phyloP scores from a whole-genome alignment of 2,329 filamentous ascomycete genomes.

The Neophaeococcomyces aloes region DNA sequence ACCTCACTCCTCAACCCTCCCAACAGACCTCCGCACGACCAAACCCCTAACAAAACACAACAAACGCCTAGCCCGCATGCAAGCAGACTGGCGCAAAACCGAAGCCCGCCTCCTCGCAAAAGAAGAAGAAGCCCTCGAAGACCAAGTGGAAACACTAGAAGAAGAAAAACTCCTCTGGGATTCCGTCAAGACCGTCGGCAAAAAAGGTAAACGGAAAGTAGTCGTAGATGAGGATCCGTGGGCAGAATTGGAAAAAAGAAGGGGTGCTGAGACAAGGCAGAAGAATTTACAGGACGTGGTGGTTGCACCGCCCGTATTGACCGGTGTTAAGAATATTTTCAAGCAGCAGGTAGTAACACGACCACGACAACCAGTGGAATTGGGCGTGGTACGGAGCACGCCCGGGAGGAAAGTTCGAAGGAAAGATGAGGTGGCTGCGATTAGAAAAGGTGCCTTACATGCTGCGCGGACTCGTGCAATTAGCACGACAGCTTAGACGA shows the following conservation, averaged over 20 bases:
- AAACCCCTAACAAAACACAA: slow-evolving; percentile 76
- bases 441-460: too few relatives aligned
- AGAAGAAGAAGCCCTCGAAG: slow-evolving; percentile 62
- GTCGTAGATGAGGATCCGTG: slow-evolving; percentile 61
- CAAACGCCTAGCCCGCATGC: slow-evolving; percentile 57
- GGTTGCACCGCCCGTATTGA: slow-evolving; percentile 64
- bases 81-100: slow-evolving; percentile 47
- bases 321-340: slow-evolving; percentile 29
- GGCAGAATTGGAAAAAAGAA: slow-evolving; percentile 59
- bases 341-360: slow-evolving; percentile 7
- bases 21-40: too few relatives aligned
- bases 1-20: too few relatives aligned
- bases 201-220: slow-evolving; percentile 41
- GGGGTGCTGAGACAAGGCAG: slow-evolving; percentile 41
- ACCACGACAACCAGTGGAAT: too few relatives aligned
- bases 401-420: too few relatives aligned
- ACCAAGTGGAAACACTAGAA: slow-evolving; percentile 49
- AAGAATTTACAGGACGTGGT: slow-evolving; percentile 38
- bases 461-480: too few relatives aligned
- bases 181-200: slow-evolving; percentile 48
- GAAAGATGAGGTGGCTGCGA: too few relatives aligned
- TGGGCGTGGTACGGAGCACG: too few relatives aligned
- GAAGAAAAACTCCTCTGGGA: slow-evolving; percentile 57
- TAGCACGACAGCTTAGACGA: too few relatives aligned
- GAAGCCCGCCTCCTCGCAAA: slow-evolving; percentile 53